Base-by-base conservation (phyloP, 2,329 filamentous ascomycete genomes). In the Beauveria pseudobassiana region DNA sequence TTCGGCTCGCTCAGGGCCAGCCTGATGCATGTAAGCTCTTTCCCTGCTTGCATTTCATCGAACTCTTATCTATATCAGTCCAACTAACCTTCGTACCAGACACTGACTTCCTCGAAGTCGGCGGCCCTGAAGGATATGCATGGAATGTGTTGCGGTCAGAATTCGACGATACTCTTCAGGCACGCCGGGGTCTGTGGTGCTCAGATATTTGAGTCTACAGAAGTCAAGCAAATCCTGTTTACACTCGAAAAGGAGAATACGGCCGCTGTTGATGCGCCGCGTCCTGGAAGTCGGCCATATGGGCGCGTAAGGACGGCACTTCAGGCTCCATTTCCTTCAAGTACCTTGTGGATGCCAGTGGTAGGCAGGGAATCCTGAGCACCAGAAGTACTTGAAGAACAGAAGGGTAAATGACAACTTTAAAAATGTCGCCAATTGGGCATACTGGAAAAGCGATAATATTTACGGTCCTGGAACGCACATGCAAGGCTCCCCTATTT, bases 401-500 rank as follows among this genome's bases (percentile, higher is more conserved):
- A 74, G 80, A 1, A 70, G 68, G 4, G 78, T 71, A 65, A 83
- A 82, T 65, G 64, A 77, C 45, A 75, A 72, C 0, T 69, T 82
- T 22, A 81, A 81, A 69, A 82, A 80, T 61, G 63, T 80, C 10
- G 79, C 80, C 6, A 76, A 64, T 56, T 82, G 79, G 80, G 76
- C 69, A 0, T n/a, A 82, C 65, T 83, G 73, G 72, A 73, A 75
- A 55, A 71, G 69, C 8, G 70, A 67, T 7, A 69, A 65, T 3
- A 9, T 62, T 0, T 78, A 77, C 62, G 73, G 64, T 5, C 16
- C 56, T 3, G 77, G 76, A 3, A 77, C 74, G 0, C 48, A 64
- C 7, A 69, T 65, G 59, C 74, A 77, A 42, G 70, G 70, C 12
- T 66, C 66, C 0, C 78, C 0, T 77, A 72, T 57, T 81, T 80